Conservation (phyloP, 2,329 filamentous ascomycete species). For the Pestalotiopsis sp. region DNA sequence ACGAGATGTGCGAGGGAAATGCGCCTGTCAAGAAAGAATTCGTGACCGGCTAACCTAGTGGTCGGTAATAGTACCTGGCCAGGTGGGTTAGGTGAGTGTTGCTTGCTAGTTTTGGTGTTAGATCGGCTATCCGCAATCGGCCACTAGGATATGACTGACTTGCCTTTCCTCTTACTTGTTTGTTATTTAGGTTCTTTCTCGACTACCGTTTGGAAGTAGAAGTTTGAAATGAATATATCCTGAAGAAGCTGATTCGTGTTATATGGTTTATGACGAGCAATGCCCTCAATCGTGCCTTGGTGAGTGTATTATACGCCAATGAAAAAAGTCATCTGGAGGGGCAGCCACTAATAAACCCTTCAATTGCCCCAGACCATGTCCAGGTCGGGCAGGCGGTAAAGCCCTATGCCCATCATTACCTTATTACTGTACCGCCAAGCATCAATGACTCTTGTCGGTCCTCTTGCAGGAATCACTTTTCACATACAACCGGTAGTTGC, state of each 20-base stretch:
- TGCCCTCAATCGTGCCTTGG: background rate
- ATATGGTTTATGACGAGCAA: background rate
- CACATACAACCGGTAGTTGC: no score
- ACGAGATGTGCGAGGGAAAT: background rate
- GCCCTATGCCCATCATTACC: conserved; percentile 15
- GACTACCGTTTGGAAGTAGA: background rate
- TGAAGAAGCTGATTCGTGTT: background rate
- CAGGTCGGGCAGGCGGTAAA: conserved; percentile 18
- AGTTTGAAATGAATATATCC: background rate
- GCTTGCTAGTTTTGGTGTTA: background rate
- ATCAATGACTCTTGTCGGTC: no score
- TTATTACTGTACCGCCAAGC: no score
- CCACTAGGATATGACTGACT: background rate
- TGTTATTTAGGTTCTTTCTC: background rate
- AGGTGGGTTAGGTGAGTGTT: background rate
- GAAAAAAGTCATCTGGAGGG: conserved; percentile 21
- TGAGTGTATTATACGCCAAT: background rate
- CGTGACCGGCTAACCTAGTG: background rate
- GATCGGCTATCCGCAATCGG: background rate
- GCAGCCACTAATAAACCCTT: conserved; percentile 14
- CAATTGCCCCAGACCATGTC: conserved; percentile 20
- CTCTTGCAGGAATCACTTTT: no score
- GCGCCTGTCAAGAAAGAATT: background rate
- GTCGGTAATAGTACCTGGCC: background rate
- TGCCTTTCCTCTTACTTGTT: background rate